Percentiles rank a stretch among this genome's conserved stretches.
Conservation (phyloP, 2,329 filamentous ascomycete species). For the Ophiostoma sp. region DNA sequence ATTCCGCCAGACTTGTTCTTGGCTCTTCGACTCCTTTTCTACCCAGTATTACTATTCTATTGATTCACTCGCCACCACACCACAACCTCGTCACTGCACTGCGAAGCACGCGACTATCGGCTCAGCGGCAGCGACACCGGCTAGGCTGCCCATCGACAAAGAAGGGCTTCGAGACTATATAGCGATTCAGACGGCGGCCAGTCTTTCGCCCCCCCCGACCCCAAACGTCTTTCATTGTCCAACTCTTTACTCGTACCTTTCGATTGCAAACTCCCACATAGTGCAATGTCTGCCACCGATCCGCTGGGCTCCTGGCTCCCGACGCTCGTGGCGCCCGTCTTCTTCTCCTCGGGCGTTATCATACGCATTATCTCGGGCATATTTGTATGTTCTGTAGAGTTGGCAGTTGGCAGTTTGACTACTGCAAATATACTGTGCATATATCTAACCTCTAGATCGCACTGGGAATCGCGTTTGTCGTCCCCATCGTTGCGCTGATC, state of each 20-base stretch:
- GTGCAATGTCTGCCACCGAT: conserved; percentile 16
- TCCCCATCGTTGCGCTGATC: conserved; percentile 46
- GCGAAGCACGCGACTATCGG: background rate
- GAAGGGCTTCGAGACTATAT: background rate
- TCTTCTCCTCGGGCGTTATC: conserved; percentile 23
- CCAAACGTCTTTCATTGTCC: too few species aligned
- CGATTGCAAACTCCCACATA: too few species aligned
- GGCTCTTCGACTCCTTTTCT: background rate
- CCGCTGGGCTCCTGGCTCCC: conserved; percentile 22
- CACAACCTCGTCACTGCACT: background rate
- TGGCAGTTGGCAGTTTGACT: too few species aligned
- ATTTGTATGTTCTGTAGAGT: conserved; percentile 23
- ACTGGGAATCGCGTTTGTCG: conserved; percentile 43
- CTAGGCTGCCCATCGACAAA: background rate
- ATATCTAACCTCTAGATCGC: conserved; percentile 34
- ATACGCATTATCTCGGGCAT: conserved; percentile 27
- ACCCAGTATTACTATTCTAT: background rate
- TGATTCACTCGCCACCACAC: background rate
- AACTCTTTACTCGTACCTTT: background rate
- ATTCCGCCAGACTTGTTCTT: background rate
- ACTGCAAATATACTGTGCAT: too few species aligned
- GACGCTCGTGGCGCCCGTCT: conserved; percentile 22
- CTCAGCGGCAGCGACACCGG: background rate
- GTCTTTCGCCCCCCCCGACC: background rate
- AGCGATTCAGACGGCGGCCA: background rate